Evolutionary conservation across 768 basidiomycete species (phyloP).

Genomic region (Suillus paluster): DNA sequence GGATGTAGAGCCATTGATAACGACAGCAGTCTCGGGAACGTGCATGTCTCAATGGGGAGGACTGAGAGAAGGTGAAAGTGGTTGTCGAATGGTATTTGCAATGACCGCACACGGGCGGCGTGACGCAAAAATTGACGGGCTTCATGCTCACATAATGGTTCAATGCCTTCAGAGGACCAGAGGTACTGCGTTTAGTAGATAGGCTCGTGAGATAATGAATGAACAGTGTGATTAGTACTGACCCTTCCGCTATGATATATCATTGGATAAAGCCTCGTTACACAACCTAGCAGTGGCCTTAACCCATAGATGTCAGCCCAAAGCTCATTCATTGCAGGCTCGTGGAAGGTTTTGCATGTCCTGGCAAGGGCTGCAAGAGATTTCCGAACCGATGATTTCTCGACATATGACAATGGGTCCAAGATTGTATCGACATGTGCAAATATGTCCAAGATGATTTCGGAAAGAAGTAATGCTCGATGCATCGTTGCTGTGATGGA

Average conservation of each 20-base stretch:
- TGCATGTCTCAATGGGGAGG: not conserved
- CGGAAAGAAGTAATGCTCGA: not conserved
- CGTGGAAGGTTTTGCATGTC: not conserved
- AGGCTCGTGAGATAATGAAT: not conserved
- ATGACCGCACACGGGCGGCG: not conserved
- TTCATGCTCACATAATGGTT: not conserved
- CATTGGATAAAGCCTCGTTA: not conserved
- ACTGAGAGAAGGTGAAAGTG: not conserved
- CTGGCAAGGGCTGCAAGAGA: not conserved
- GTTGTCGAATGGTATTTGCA: rapidly evolving
- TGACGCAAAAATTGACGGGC: not conserved
- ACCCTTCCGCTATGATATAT: not conserved
- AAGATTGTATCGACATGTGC: not conserved
- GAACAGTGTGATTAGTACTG: not conserved
- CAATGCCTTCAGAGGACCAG: too few relatives aligned
- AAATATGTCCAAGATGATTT: not conserved
- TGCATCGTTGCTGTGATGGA: not conserved
- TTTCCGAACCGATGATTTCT: not conserved
- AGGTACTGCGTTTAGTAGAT: not conserved
- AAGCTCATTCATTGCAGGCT: not conserved
- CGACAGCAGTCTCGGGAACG: not conserved
- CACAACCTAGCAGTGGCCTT: not conserved
- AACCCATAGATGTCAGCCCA: not conserved
- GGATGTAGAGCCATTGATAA: not conserved
- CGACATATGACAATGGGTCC: not conserved